Percentiles rank a stretch among this genome's conserved stretches.
Evolutionary conservation across 441 rosid species (phyloP).

Genomic region (Kokia cookei): DNA sequence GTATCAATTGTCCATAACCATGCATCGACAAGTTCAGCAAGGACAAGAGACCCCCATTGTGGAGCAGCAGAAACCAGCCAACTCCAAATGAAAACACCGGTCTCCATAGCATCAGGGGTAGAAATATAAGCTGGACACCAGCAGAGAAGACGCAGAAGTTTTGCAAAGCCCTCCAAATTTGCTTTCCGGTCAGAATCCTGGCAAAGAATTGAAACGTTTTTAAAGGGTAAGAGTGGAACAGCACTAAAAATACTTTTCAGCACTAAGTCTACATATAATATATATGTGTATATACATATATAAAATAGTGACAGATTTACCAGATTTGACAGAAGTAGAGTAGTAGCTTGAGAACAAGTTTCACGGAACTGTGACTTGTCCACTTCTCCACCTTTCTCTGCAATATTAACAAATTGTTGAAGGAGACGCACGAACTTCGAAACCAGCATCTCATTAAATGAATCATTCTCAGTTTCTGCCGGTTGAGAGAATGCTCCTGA

Average conservation of each 20-base stretch:
- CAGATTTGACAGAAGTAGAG: conserved; percentile 90
- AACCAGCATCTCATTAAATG: conserved; percentile 84
- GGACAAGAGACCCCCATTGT: conserved; percentile 81
- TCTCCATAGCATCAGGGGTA: conserved; percentile 92
- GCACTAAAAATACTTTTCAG: neutral
- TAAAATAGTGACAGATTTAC: conserved; percentile 28
- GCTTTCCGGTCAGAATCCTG: conserved; percentile 73
- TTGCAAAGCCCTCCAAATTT: conserved; percentile 82
- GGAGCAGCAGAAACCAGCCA: conserved; percentile 99
- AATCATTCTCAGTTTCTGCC: conserved; percentile 63
- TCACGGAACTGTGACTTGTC: conserved; percentile 84
- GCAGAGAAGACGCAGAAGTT: conserved; percentile 92
- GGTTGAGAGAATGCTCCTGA: conserved; percentile 87
- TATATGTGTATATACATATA: neutral
- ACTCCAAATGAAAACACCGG: conserved; percentile 95
- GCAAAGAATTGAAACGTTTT: conserved; percentile 14
- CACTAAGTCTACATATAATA: neutral
- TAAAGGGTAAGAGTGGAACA: conserved; percentile 4
- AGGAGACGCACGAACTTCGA: conserved; percentile 80
- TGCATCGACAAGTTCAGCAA: conserved; percentile 99
- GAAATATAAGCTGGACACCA: conserved; percentile 99
- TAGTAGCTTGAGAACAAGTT: conserved; percentile 93
- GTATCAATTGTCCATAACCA: conserved; percentile 99
- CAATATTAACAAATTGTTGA: conserved; percentile 83
- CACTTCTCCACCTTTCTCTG: conserved; percentile 89